Base-by-base conservation (phyloP, 306 rosid genomes). In the Lupinus albus region DNA sequence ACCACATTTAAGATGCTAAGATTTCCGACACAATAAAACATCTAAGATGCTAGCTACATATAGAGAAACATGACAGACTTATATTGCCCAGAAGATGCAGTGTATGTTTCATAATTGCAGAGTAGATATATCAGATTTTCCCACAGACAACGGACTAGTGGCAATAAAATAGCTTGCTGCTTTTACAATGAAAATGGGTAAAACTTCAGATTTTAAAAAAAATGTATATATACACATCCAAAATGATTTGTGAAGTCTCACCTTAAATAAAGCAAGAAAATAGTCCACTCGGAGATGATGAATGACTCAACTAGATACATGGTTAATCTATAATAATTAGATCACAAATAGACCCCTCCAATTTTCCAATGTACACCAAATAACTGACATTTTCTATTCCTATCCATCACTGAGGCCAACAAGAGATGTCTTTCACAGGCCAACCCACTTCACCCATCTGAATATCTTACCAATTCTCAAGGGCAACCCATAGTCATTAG, bases 401-500 rank as follows among this genome's bases (percentile, higher is more conserved):
- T 65, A 57, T 71, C 72, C 52, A 25, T 41, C 64, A 18, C 51
- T 32, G 68, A 63, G 65, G 45, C 46, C 58, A 46, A 46, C 41
- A 4, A 7, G 13, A 65, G 44, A 44, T 20, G 41, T 65, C 13
- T 71, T 73, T 69, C 71, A 90, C 9, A 89, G 72, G 47, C 99
- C 99, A 45, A 93, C 99, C 96, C 99, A 93, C 76, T 93, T 89
- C 67, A 90, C 97, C 97, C 97, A 93, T 81, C 88, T 77, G 89
- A 93, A 93, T 77, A 84, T 58, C 75, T 90, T 80, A 77, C 99
- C 88, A 70, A 86, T 71, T 81, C 85, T 74, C 80, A 85, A 90
- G 69, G 99, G 99, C 70, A 93, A 77, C 54, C 72, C 83, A 13
- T 93, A 93, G 81, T 93, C 99, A 64, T 85, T 83, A 16, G 85